phyloP scores from a whole-genome alignment of 2,329 filamentous ascomycete species.

The Epichloe baconii region DNA sequence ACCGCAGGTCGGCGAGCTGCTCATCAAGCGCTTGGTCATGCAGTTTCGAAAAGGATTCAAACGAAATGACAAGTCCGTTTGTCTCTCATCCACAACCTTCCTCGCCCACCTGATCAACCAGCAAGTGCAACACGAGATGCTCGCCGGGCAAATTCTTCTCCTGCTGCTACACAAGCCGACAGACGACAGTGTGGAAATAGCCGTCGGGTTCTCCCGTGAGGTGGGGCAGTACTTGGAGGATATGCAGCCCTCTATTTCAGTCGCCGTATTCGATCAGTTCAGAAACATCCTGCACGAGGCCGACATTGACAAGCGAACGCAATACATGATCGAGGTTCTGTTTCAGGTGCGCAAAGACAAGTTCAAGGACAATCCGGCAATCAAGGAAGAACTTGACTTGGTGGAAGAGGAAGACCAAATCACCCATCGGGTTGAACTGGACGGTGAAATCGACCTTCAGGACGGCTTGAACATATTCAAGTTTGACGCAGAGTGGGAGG shows the following conservation, averaged over 20 bases:
- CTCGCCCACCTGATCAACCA: slow-evolving; percentile 92
- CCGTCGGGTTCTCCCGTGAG: slow-evolving; percentile 82
- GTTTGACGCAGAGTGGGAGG: slow-evolving; percentile 77
- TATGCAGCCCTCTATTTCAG: slow-evolving; percentile 79
- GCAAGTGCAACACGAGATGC: slow-evolving; percentile 86
- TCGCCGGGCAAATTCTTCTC: slow-evolving; percentile 83
- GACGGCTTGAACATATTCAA: slow-evolving; percentile 94
- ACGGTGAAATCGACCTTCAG: slow-evolving; percentile 73
- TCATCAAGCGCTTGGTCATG: slow-evolving; percentile 72
- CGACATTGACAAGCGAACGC: slow-evolving; percentile 94
- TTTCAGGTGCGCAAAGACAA: slow-evolving; percentile 94
- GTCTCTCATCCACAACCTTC: slow-evolving; percentile 84
- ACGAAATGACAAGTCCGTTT: slow-evolving; percentile 93
- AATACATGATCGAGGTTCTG: slow-evolving; percentile 97
- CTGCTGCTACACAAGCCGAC: slow-evolving; percentile 91
- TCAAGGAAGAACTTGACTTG: slow-evolving; percentile 86
- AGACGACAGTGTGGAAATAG: slow-evolving; percentile 95
- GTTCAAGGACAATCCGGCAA: slow-evolving; percentile 85
- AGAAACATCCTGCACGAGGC: slow-evolving; percentile 90
- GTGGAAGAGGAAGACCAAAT: slow-evolving; percentile 98
- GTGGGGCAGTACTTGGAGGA: slow-evolving; percentile 91
- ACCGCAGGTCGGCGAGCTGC: slow-evolving; percentile 82
- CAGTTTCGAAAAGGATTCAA: slow-evolving; percentile 95
- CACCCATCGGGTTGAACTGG: slow-evolving; percentile 71
- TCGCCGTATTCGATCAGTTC: slow-evolving; percentile 92